Evolutionary conservation across 2,329 filamentous ascomycete species (phyloP), one percentile per base, ranked within the genome.

Genomic region (Arthrobotrys sphaeroides): DNA sequence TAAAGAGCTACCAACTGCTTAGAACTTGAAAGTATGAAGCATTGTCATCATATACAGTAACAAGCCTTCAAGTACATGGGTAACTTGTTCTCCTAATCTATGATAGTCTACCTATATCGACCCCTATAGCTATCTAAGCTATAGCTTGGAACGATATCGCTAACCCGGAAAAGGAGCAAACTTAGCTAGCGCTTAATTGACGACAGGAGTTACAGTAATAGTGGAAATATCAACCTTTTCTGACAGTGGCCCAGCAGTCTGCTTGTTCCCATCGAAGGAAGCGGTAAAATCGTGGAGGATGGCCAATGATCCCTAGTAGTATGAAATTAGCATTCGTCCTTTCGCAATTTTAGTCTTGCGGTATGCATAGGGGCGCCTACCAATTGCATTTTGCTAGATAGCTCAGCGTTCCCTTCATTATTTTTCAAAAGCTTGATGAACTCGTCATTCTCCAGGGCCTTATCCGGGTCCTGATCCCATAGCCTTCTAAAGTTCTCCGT

Each of bases 381-480:
- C 36, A 74, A 31, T 47, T 74, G 70, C 43, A 74, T 36, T 5
- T 62, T 57, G 7, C 55, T 40, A 0, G 81, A 85, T 78, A 82
- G 81, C 80, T 82, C 84, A 80, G 53, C 78, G 74, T 40, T 80
- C 78, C 60, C 79, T 77, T 55, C 78, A 77, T 24, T 80, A 76
- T n/a, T 80, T 77, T 43, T 59, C 22, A 77, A 57, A 20, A 79
- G 75, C 18, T 77, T 79, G 22, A 77, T 22, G 18, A 74, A 74
- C 12, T 68, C 70, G 16, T 74, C 70, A 5, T 74, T 74, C 51
- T 74, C 70, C 26, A 74, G 49, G 12, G 24, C 70, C n/a, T 49
- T 61, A 3, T 74, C 62, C 2, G 70, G 42, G 24, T 74, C 70
- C 28, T 74, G 70, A 40, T 49, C 55, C 55, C 66, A 74, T 38